Conservation (phyloP, 2,329 filamentous ascomycete genomes). For the Ophidiomyces ophidiicola region DNA sequence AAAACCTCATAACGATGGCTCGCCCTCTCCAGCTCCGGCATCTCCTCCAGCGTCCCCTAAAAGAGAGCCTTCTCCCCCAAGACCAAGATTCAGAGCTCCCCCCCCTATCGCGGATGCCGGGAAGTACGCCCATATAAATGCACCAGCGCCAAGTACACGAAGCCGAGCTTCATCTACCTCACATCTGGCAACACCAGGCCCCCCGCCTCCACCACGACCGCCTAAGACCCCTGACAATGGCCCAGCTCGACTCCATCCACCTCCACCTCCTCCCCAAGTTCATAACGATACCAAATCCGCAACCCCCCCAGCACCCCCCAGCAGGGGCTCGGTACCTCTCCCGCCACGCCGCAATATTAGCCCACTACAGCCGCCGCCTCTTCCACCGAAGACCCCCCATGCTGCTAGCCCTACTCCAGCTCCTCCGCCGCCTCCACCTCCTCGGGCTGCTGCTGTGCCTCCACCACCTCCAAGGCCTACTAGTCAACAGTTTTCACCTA, state of each 20-base stretch:
- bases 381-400: constrained; percentile 42
- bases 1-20: constrained; percentile 33
- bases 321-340: constrained; percentile 58
- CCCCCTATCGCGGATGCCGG: constrained; percentile 84
- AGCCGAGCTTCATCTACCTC: constrained; percentile 39
- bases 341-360: constrained; percentile 46
- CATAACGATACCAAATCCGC: constrained; percentile 48
- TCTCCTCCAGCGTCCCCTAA: constrained; percentile 50
- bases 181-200: constrained; percentile 42
- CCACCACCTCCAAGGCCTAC: constrained; percentile 26
- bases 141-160: constrained; percentile 37
- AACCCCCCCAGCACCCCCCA: constrained; percentile 61
- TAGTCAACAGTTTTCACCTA: constrained; percentile 20
- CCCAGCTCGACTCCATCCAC: constrained; percentile 57
- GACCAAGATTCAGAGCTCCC: constrained; percentile 66
- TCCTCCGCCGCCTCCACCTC: constrained; percentile 43
- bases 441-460: constrained; percentile 20
- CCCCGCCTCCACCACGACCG: constrained; percentile 50
- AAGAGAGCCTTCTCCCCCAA: constrained; percentile 58
- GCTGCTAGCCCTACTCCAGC: constrained; percentile 31
- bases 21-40: constrained; percentile 30
- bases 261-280: constrained; percentile 54
- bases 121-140: constrained; percentile 56
- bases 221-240: constrained; percentile 57
- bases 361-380: constrained; percentile 33